A percentile compares a stretch with the other conserved stretches of the same genome.
These are phyloP conservation scores for Boletus pseudopeckii DNA, from an alignment of 768 basidiomycete genomes.

Conservation along the genomic window DNA sequence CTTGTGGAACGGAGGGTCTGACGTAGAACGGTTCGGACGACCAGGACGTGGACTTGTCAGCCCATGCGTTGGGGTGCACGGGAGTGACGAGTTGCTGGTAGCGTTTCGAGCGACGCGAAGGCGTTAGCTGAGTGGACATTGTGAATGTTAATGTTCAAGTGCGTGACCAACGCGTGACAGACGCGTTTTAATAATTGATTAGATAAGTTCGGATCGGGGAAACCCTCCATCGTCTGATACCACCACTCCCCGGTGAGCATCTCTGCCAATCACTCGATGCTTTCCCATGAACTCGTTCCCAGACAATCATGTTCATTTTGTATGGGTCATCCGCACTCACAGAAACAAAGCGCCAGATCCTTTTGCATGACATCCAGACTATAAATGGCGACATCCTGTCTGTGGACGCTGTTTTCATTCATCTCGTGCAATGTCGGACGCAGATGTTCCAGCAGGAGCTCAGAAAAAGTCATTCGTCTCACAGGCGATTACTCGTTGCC, in stretches of 20 bases:
- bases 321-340: conserved; percentile 77
- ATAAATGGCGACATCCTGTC: conserved; percentile 51
- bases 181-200: conserved; percentile 13
- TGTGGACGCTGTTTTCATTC: conserved; percentile 82
- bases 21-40: conserved; percentile 21
- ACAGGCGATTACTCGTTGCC: conserved; percentile 55
- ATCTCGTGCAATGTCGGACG: conserved; percentile 70
- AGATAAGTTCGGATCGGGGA: neutral
- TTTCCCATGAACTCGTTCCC: neutral
- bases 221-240: neutral
- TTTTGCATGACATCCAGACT: conserved; percentile 59
- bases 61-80: conserved; percentile 23
- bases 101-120: conserved; percentile 37
- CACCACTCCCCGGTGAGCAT: conserved; percentile 13
- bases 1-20: conserved; percentile 23
- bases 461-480: conserved; percentile 37
- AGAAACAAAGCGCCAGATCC: conserved; percentile 59
- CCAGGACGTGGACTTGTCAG: conserved; percentile 29
- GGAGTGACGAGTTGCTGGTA: conserved; percentile 33
- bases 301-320: conserved; percentile 68
- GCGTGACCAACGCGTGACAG: conserved; percentile 19
- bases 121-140: conserved; percentile 26
- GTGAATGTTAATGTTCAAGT: neutral
- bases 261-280: neutral
- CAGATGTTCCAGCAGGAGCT: conserved; percentile 47